These are phyloP conservation scores for Chlorella sp. DNA, from an alignment of 139 green algal species.

Conservation along the genomic window DNA sequence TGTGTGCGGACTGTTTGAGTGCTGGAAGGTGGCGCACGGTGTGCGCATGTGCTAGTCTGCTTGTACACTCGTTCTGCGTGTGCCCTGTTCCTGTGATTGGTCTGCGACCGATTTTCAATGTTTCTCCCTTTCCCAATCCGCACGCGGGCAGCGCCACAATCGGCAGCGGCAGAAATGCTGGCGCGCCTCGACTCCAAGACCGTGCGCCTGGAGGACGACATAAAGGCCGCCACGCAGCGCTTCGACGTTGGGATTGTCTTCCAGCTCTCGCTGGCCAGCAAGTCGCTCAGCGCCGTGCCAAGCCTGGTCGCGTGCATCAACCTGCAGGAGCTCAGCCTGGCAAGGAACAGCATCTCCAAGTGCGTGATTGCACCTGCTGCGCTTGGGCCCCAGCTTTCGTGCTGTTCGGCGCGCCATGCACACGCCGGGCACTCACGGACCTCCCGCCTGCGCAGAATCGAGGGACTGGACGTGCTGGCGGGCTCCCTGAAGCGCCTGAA, in stretches of 20 bases:
- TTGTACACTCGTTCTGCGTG: background rate
- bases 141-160: too few relatives aligned
- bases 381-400: background rate
- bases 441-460: constrained; percentile 27
- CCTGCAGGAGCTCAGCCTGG: constrained; percentile 18
- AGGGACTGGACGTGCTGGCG: constrained; percentile 7
- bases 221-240: background rate
- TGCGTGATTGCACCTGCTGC: background rate
- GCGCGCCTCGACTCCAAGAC: background rate
- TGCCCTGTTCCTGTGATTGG: too few relatives aligned
- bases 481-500: constrained; percentile 18
- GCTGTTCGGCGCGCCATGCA: background rate
- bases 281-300: background rate
- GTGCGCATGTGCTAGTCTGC: background rate
- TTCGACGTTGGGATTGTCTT: constrained; percentile 12
- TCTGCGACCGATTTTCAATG: too few relatives aligned
- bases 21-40: background rate
- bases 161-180: background rate
- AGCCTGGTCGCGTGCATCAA: constrained; percentile 12
- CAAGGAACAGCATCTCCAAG: constrained; percentile 17
- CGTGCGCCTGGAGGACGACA: background rate
- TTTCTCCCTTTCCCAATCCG: too few relatives aligned
- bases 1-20: background rate
- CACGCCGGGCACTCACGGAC: too few relatives aligned
- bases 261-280: constrained; percentile 5